phyloP scores from a whole-genome alignment of 208 protist species.

The Leishmania turanica region DNA sequence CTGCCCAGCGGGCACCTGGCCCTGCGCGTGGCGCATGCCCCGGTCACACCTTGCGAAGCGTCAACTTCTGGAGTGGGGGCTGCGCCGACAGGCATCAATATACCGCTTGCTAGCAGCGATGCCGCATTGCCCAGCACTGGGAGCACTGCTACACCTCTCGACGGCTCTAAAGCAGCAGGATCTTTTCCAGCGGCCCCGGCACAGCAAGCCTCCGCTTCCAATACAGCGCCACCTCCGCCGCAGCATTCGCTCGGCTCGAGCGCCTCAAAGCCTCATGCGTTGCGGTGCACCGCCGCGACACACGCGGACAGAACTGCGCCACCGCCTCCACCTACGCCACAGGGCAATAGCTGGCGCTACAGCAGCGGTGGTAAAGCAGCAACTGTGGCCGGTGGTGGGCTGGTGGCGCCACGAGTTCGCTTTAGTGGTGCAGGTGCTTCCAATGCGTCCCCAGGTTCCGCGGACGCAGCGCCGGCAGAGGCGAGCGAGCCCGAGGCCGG shows the following conservation, averaged over 20 bases:
- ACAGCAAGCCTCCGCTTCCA: neutral
- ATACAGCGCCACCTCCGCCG: neutral
- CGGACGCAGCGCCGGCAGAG: neutral
- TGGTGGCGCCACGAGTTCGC: neutral
- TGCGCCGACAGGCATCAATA: neutral
- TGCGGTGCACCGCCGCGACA: neutral
- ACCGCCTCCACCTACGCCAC: conserved; percentile 4
- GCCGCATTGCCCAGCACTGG: neutral
- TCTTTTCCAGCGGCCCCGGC: neutral
- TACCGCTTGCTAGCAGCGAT: neutral
- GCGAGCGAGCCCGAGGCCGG: neutral
- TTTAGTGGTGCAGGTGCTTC: neutral
- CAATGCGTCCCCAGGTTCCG: neutral
- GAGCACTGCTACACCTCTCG: neutral
- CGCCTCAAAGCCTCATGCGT: neutral
- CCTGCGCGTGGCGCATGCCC: neutral
- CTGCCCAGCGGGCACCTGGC: conserved; percentile 22
- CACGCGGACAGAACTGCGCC: neutral
- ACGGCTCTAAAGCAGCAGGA: neutral
- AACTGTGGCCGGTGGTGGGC: neutral
- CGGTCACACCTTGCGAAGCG: neutral
- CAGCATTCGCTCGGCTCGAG: neutral
- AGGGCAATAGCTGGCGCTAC: neutral
- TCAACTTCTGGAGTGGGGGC: neutral
- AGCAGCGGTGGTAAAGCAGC: neutral